Base-by-base conservation (phyloP, 2,329 filamentous ascomycete genomes). In the Fusarium nodosum region DNA sequence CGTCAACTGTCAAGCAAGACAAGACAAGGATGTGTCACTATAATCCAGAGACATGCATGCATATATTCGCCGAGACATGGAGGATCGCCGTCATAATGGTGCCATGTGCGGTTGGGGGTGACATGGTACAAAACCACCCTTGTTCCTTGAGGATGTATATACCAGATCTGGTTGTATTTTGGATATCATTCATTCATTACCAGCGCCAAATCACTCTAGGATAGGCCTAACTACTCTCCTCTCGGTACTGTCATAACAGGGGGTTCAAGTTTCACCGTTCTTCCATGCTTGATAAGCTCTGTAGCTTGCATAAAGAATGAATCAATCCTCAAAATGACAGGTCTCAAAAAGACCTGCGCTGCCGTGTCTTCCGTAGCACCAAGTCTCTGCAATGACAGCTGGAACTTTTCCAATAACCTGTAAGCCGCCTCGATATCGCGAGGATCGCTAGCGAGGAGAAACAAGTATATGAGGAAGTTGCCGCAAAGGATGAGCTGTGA, bases 401-500 rank as follows among this genome's bases (percentile, higher is more conserved):
- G 79, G n/a, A 81, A 81, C 20, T 69, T 76, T 36, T 79, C 74
- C 20, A 82, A 62, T 2, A 81, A 65, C n/a, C 75, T 72, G 46
- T 80, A 81, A 1, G 80, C 77, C 2, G 73, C 70, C 24, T 76
- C 75, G 6, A 81, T 76, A 48, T 82, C 76, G 5, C 63, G 60
- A 4, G 72, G 72, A 10, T 78, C 76, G 0, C 80, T 78, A 1
- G 82, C 82, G 6, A 83, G 74, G 2, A 85, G 75, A 48, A 85
- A 85, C 0, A 85, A 76, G 61, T 83, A 83, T 28, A 84, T 82
- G 48, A 85, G 76, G 53, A 84, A 84, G 66, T 85, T 84, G 18
- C 82, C 82, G 38, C 81, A 82, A 0, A 84, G 74, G 5, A 84
- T 83, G 1, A 85, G 72, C 57, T 85, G 82, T 10, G 81, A 83